phyloP scores from a whole-genome alignment of 331 rosid genomes.

The Malus hybrid region DNA sequence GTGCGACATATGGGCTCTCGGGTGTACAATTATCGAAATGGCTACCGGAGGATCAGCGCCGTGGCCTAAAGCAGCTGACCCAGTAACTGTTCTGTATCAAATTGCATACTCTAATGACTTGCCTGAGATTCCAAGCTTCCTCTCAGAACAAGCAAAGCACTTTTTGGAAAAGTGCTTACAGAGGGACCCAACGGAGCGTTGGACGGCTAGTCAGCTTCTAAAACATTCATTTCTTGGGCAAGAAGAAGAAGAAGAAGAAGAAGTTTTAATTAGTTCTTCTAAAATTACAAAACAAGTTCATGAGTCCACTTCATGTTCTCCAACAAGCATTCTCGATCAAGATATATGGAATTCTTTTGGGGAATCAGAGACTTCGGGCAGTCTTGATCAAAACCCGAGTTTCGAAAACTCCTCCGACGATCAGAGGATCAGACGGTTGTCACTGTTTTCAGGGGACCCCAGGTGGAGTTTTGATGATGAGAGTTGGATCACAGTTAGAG shows the following conservation, averaged over 20 bases:
- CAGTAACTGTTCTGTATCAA: constrained; percentile 47
- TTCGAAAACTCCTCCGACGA: constrained; percentile 20
- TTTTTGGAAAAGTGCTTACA: constrained; percentile 67
- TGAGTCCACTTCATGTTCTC: constrained; percentile 49
- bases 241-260: constrained; percentile 11
- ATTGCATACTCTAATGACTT: constrained; percentile 53
- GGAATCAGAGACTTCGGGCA: constrained; percentile 27
- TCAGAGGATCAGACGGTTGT: constrained; percentile 55
- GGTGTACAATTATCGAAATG: constrained; percentile 84
- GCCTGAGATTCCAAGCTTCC: constrained; percentile 70
- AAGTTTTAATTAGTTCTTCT: constrained; percentile 1
- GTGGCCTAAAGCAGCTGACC: constrained; percentile 55
- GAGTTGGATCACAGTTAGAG: constrained; percentile 56
- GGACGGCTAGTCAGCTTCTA: constrained; percentile 64
- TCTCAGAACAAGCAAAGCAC: constrained; percentile 72
- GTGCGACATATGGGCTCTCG: constrained; percentile 86
- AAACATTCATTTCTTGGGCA: constrained; percentile 69
- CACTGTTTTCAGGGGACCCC: constrained; percentile 41
- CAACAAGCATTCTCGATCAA: constrained; percentile 80
- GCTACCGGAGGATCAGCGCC: constrained; percentile 53
- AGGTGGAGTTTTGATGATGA: constrained; percentile 47
- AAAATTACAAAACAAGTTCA: constrained; percentile 24
- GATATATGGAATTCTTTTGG: constrained; percentile 61
- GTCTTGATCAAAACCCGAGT: constrained; percentile 7
- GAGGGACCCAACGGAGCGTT: constrained; percentile 61